A percentile compares a stretch with the other conserved stretches of the same genome.
phyloP scores from a whole-genome alignment of 768 basidiomycete genomes.

The Podaxis carcinomalis region DNA sequence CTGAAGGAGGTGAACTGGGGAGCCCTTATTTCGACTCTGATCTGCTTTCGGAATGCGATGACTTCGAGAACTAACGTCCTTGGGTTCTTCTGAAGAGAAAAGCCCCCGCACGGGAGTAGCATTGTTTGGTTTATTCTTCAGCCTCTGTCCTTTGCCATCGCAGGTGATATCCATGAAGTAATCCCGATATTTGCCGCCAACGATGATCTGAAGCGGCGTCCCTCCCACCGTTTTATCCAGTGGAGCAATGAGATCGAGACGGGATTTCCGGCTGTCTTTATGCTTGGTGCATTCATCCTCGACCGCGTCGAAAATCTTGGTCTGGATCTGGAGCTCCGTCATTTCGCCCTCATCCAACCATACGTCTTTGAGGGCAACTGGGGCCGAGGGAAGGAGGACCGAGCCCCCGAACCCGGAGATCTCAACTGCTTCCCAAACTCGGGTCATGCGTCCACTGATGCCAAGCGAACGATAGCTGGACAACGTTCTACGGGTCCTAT shows the following conservation, averaged over 20 bases:
- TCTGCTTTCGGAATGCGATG: background rate
- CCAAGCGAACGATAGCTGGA: background rate
- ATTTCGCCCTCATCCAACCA: slow-evolving; percentile 14
- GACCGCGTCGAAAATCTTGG: slow-evolving; percentile 8
- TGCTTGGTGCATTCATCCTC: background rate
- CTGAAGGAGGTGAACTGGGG: background rate
- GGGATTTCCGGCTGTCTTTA: background rate
- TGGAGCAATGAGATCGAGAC: background rate
- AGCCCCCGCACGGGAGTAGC: background rate
- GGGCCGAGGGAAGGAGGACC: background rate
- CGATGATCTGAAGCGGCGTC: background rate
- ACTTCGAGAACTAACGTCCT: background rate
- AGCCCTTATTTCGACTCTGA: background rate
- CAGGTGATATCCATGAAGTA: background rate
- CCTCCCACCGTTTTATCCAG: background rate
- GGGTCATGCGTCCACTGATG: background rate
- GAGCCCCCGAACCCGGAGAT: background rate
- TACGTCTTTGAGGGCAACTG: slow-evolving; percentile 16
- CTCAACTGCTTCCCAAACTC: background rate
- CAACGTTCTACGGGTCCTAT: background rate
- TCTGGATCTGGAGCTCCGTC: slow-evolving; percentile 14
- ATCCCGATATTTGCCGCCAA: background rate
- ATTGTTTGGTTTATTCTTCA: background rate
- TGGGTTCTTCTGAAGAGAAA: background rate
- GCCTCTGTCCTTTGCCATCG: background rate